A percentile compares a stretch with the other conserved stretches of the same genome.
Conservation (phyloP, 306 rosid genomes). For the Prunus persica region Prunus_persica_NCBIv2 NC_034015.1:11003501-11004000, state of each 20-base stretch:
- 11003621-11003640: constrained; percentile 34
- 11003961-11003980: constrained; percentile 56
- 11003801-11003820: constrained; percentile 39
- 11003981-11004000: constrained; percentile 47
- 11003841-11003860: constrained; percentile 49
- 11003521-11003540: constrained; percentile 34
- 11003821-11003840: constrained; percentile 30
- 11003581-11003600: constrained; percentile 28
- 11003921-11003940: constrained; percentile 29
- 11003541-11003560: constrained; percentile 39
- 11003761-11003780: constrained; percentile 21
- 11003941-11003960: constrained; percentile 49
- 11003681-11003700: constrained; percentile 51
- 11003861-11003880: constrained; percentile 34
- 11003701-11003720: constrained; percentile 52
- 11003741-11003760: constrained; percentile 43
- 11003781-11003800: constrained; percentile 20
- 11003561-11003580: constrained; percentile 36
- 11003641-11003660: constrained; percentile 40
- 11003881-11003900: constrained; percentile 30
- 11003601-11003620: constrained; percentile 24
- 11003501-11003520: constrained; percentile 35
- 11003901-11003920: constrained; percentile 38
- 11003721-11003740: constrained; percentile 40
- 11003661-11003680: constrained; percentile 54